These are phyloP conservation scores for Candida saitoana DNA, from an alignment of 805 yeast species.

Conservation along the genomic window DNA sequence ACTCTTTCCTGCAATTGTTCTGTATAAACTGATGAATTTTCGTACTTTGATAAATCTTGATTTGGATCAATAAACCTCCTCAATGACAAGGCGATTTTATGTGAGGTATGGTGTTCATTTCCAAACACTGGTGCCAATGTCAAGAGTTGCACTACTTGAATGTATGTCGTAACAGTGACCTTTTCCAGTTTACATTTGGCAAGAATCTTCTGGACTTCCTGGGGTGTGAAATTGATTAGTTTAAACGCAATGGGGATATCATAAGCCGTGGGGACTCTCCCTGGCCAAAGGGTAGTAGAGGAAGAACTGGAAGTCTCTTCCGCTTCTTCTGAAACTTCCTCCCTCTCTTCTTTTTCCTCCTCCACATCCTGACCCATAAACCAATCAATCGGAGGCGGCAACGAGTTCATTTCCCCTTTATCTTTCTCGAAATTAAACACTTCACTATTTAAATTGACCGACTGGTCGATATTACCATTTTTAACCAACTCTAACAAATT, in stretches of 20 bases:
- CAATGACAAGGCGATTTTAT: constrained; percentile 31
- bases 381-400: constrained; percentile 35
- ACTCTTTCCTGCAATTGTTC: constrained; percentile 14
- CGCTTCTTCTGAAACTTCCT: background rate
- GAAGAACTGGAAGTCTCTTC: background rate
- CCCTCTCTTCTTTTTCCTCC: constrained; percentile 9
- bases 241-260: constrained; percentile 20
- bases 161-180: constrained; percentile 32
- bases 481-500: constrained; percentile 13
- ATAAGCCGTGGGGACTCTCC: constrained; percentile 17
- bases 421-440: constrained; percentile 23
- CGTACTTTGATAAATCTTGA: too few relatives aligned
- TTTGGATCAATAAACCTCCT: constrained; percentile 20
- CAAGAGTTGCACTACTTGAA: constrained; percentile 21
- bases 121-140: constrained; percentile 29
- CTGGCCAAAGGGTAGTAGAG: constrained; percentile 22
- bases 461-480: constrained; percentile 8
- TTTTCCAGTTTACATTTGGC: constrained; percentile 23
- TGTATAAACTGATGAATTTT: too few relatives aligned
- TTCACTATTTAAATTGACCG: constrained; percentile 1
- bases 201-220: constrained; percentile 20
- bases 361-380: constrained; percentile 24
- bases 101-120: constrained; percentile 18
- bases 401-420: constrained; percentile 17
- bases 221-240: constrained; percentile 22